Evolutionary conservation across 768 basidiomycete species (phyloP).

Genomic region (Lactifluus echinatus): DNA sequence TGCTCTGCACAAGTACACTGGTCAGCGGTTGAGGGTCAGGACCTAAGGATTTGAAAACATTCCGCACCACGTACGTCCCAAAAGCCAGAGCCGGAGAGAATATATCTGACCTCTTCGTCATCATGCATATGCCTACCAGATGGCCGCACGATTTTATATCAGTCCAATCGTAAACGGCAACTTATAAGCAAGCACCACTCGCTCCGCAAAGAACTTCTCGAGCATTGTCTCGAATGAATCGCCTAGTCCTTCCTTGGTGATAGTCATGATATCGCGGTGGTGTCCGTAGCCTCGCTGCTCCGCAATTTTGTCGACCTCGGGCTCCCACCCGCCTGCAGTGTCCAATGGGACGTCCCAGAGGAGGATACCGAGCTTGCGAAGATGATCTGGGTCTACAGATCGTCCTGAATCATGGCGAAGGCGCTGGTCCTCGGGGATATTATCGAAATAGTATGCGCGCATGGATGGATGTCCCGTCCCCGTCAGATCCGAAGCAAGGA

Average conservation of each 20-base stretch:
- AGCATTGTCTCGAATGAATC: constrained; percentile 77
- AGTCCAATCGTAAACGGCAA: not conserved
- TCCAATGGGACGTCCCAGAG: constrained; percentile 61
- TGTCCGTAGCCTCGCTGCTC: constrained; percentile 72
- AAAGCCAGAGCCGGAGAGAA: constrained; percentile 80
- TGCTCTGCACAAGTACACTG: constrained; percentile 41
- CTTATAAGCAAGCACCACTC: constrained; percentile 5
- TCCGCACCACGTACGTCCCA: constrained; percentile 83
- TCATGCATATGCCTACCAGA: constrained; percentile 80
- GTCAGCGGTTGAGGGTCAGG: not conserved
- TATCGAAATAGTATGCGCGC: constrained; percentile 71
- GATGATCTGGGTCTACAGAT: constrained; percentile 40
- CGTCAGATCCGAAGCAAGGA: too few relatives aligned
- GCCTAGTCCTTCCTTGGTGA: constrained; percentile 71
- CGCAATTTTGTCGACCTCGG: constrained; percentile 56
- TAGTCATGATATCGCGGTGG: constrained; percentile 67
- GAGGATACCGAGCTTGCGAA: constrained; percentile 53
- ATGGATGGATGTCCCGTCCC: not conserved
- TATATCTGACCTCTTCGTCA: constrained; percentile 91
- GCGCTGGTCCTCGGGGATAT: constrained; percentile 70
- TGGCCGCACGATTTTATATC: not conserved
- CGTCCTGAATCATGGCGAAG: constrained; percentile 64
- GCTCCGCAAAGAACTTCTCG: constrained; percentile 81
- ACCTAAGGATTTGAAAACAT: not conserved
- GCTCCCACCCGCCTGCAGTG: constrained; percentile 36